Percentiles rank a stretch among this genome's conserved stretches.
phyloP scores from a whole-genome alignment of 2,329 filamentous ascomycete genomes.

The Colletotrichum falcatum region DNA sequence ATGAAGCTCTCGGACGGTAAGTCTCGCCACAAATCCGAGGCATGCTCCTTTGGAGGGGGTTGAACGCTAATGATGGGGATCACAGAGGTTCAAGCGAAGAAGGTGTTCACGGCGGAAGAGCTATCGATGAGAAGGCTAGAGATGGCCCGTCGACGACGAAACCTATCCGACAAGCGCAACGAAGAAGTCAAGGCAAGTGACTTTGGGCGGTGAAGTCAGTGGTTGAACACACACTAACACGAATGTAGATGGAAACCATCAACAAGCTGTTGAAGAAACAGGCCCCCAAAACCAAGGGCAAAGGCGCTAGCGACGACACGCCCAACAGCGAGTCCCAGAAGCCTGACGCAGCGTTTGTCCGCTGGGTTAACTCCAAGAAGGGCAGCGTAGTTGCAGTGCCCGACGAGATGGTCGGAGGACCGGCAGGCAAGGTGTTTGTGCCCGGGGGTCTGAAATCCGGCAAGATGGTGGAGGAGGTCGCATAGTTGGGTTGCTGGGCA shows the following conservation, averaged over 20 bases:
- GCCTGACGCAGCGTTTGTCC: constrained; percentile 71
- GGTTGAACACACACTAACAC: not conserved
- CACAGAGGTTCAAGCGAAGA: constrained; percentile 73
- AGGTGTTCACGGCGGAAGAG: constrained; percentile 71
- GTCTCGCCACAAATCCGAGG: constrained; percentile 40
- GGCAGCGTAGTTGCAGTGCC: constrained; percentile 75
- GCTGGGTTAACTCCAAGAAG: constrained; percentile 77
- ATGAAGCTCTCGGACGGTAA: constrained; percentile 72
- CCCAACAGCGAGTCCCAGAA: constrained; percentile 61
- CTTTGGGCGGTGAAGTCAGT: no score
- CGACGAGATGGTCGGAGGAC: constrained; percentile 74
- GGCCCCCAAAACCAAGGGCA: constrained; percentile 77
- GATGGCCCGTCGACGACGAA: constrained; percentile 71
- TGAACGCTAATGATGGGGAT: constrained; percentile 37
- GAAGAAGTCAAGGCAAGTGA: constrained; percentile 70
- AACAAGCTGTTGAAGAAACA: constrained; percentile 91
- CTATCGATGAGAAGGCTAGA: constrained; percentile 71
- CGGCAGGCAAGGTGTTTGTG: constrained; percentile 70
- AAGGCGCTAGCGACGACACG: constrained; percentile 62
- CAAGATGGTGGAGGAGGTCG: constrained; percentile 69
- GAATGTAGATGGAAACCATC: constrained; percentile 83
- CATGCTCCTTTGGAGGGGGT: not conserved
- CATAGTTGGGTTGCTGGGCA: constrained; percentile 46
- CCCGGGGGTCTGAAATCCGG: constrained; percentile 49
- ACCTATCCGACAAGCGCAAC: constrained; percentile 73